phyloP scores from a whole-genome alignment of 495 filamentous ascomycete genomes.

The Penicillium paradoxum region DNA sequence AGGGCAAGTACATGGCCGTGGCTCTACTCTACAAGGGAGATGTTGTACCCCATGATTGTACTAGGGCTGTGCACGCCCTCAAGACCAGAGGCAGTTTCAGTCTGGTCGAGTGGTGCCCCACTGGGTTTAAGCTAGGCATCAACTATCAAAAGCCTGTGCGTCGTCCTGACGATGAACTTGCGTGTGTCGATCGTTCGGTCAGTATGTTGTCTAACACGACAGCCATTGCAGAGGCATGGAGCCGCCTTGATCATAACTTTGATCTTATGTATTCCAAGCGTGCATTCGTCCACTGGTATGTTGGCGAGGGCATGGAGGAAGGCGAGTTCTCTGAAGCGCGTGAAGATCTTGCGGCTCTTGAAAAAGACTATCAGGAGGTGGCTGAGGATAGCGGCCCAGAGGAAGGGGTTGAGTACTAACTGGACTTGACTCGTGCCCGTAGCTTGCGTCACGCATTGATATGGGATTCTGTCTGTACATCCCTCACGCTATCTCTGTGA shows the following conservation, averaged over 20 bases:
- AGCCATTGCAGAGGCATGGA: constrained; percentile 87
- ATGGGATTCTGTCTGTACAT: constrained; percentile 24
- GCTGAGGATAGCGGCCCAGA: constrained; percentile 62
- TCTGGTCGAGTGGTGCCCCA: constrained; percentile 94
- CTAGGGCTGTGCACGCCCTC: constrained; percentile 62
- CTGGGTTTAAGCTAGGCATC: constrained; percentile 92
- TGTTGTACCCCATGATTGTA: constrained; percentile 81
- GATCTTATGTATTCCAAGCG: constrained; percentile 97
- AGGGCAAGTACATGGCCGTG: constrained; percentile 94
- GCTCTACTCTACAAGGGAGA: constrained; percentile 87
- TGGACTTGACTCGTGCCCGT: not conserved
- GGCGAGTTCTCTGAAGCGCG: constrained; percentile 89
- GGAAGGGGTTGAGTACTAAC: constrained; percentile 68
- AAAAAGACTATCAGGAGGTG: constrained; percentile 93
- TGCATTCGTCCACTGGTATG: constrained; percentile 94
- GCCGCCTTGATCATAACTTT: constrained; percentile 85
- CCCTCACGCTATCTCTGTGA: constrained; percentile 6
- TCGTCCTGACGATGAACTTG: constrained; percentile 73
- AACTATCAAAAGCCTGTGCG: constrained; percentile 83
- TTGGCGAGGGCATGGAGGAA: constrained; percentile 94
- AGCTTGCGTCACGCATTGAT: constrained; percentile 8
- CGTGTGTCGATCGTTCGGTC: constrained; percentile 79
- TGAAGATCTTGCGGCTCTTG: constrained; percentile 82
- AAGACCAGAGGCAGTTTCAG: constrained; percentile 88
- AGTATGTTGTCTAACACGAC: constrained; percentile 93